Percentiles rank a stretch among this genome's conserved stretches.
Evolutionary conservation across 345 rosid species (phyloP).

Genomic region (Balakata baccata): DNA sequence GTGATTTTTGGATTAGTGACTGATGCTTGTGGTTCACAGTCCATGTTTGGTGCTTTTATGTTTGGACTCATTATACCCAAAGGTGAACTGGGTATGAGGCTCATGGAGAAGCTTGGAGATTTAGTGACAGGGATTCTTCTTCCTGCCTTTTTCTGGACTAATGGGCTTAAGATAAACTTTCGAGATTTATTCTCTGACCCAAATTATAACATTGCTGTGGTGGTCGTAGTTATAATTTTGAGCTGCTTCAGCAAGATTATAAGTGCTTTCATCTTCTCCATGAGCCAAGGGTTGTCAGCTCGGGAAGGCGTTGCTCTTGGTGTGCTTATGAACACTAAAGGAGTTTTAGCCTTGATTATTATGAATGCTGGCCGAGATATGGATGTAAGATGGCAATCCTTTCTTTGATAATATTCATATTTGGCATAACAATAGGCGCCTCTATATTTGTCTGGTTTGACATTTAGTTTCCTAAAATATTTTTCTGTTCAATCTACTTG

Average conservation of each 20-base stretch:
- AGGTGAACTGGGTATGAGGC: conserved; percentile 7
- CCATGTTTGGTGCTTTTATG: conserved; percentile 21
- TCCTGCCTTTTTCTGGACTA: conserved; percentile 10
- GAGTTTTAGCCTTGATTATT: conserved; percentile 31
- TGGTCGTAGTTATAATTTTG: conserved; percentile 6
- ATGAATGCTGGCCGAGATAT: conserved; percentile 16
- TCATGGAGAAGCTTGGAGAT: conserved; percentile 4
- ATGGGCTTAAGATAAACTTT: conserved; percentile 3
- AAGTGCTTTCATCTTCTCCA: conserved; percentile 30
- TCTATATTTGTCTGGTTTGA: too few species aligned
- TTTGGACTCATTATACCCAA: conserved; percentile 20
- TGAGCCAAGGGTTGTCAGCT: conserved; percentile 14
- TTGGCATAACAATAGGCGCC: too few species aligned
- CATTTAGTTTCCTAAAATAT: too few species aligned
- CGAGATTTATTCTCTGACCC: not conserved
- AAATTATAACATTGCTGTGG: not conserved
- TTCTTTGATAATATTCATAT: not conserved
- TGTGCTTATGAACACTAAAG: conserved; percentile 53
- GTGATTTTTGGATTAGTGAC: conserved; percentile 12
- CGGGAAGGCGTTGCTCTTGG: conserved; percentile 45
- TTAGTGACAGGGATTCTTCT: conserved; percentile 9
- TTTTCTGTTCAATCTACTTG: too few species aligned
- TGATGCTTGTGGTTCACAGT: conserved; percentile 20
- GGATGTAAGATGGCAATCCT: not conserved
- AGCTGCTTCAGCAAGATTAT: conserved; percentile 31